Conservation (phyloP, 208 protist genomes). For the Eutreptiella sp. region DNA sequence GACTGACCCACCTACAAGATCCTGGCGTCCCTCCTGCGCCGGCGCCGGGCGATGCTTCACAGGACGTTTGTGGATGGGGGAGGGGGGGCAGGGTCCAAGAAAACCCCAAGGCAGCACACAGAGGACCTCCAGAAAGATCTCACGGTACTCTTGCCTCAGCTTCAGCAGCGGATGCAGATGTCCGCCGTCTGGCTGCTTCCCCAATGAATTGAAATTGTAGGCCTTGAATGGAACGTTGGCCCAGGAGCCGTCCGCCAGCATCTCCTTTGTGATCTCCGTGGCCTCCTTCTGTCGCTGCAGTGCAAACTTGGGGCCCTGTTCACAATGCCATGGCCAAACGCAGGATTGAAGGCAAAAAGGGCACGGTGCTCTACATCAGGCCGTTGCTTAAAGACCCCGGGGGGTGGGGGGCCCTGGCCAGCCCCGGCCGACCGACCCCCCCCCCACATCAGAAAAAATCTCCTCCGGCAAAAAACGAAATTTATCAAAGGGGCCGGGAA, state of each 20-base stretch:
- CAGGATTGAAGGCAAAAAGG: neutral
- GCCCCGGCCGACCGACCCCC: no score
- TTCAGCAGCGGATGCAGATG: conserved; percentile 98
- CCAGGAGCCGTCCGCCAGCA: conserved; percentile 88
- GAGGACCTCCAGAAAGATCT: conserved; percentile 99
- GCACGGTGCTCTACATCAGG: conserved; percentile 23
- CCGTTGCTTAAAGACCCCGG: no score
- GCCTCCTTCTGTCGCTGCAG: conserved; percentile 59
- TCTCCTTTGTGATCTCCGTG: conserved; percentile 84
- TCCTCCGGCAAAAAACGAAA: no score
- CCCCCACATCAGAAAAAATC: no score
- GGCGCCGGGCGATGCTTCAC: no score
- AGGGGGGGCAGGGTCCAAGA: neutral
- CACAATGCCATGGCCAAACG: no score
- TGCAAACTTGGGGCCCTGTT: conserved; percentile 62
- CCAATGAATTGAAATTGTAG: conserved; percentile 91
- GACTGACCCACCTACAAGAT: no score
- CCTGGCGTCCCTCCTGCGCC: no score
- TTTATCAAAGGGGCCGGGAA: no score
- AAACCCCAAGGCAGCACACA: conserved; percentile 75
- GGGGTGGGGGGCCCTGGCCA: no score
- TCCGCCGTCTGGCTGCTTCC: conserved; percentile 71
- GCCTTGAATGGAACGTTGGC: conserved; percentile 85
- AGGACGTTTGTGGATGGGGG: neutral
- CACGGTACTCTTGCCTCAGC: conserved; percentile 93